A percentile compares a stretch with the other conserved stretches of the same genome.
Conservation (phyloP, 2,329 filamentous ascomycete genomes). For the Harringtonia aguacate region DNA sequence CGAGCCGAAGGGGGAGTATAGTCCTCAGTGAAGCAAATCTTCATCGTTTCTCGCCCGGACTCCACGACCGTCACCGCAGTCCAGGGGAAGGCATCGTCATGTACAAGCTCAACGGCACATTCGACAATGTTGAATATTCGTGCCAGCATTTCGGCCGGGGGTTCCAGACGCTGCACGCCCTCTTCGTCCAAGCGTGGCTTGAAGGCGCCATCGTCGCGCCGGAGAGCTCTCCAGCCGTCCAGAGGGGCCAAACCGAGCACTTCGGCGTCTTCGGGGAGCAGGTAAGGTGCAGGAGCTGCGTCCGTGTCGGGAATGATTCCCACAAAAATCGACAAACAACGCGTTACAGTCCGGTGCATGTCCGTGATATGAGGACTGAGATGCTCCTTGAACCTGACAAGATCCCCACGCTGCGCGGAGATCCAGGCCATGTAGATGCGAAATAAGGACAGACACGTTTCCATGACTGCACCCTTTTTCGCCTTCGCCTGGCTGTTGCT, state of each 20-base stretch:
- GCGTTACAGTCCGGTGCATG: slow-evolving; percentile 34
- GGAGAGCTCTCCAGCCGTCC: slow-evolving; percentile 12
- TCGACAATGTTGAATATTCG: slow-evolving; percentile 14
- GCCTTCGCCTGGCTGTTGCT: neutral
- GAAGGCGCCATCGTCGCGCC: neutral
- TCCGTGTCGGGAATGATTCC: slow-evolving; percentile 29
- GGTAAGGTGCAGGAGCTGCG: slow-evolving; percentile 31
- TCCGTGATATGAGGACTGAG: slow-evolving; percentile 33
- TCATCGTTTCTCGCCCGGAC: slow-evolving; percentile 4
- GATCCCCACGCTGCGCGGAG: slow-evolving; percentile 31
- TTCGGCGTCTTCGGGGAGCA: slow-evolving; percentile 40
- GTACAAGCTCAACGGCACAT: slow-evolving; percentile 10
- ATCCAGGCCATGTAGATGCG: slow-evolving; percentile 46
- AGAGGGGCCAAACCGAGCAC: slow-evolving; percentile 33
- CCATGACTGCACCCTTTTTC: slow-evolving; percentile 18
- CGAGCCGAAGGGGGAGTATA: neutral
- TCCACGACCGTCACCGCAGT: slow-evolving; percentile 2
- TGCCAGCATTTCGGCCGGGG: slow-evolving; percentile 10
- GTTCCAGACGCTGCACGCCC: slow-evolving; percentile 5
- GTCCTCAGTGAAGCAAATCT: slow-evolving; percentile 9
- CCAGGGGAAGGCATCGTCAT: slow-evolving; percentile 10
- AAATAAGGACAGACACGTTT: slow-evolving; percentile 37
- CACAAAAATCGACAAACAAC: slow-evolving; percentile 37
- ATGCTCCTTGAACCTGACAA: slow-evolving; percentile 33
- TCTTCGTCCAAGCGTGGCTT: slow-evolving; percentile 12